These are phyloP conservation scores for Oidiodendron maius DNA, from an alignment of 495 filamentous ascomycete genomes.

Conservation along the genomic window DNA sequence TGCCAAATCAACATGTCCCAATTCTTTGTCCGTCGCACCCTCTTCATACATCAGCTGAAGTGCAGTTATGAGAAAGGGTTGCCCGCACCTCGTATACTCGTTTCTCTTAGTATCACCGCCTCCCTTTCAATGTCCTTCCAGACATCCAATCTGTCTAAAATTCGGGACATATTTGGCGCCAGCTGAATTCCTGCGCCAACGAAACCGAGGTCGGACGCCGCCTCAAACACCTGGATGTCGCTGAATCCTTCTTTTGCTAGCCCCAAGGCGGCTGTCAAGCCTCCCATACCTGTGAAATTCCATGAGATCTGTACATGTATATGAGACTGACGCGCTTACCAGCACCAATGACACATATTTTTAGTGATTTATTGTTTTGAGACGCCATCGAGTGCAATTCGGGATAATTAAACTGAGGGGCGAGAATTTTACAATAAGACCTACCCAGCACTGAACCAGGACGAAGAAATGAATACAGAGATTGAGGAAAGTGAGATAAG, in stretches of 20 bases:
- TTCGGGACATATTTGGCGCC: slow-evolving; percentile 71
- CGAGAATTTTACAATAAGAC: no score
- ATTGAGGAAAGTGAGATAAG: no score
- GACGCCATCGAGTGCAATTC: no score
- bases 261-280: slow-evolving; percentile 62
- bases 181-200: slow-evolving; percentile 79
- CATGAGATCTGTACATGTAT: no score
- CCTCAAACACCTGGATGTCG: slow-evolving; percentile 66
- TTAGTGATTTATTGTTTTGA: no score
- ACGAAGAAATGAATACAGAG: no score
- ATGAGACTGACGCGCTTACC: no score
- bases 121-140: slow-evolving; percentile 63
- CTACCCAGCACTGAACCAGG: no score
- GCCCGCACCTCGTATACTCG: slow-evolving; percentile 7
- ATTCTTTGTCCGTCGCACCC: slow-evolving; percentile 59
- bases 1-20: slow-evolving; percentile 62
- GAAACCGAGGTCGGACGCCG: slow-evolving; percentile 68
- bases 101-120: slow-evolving; percentile 39
- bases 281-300: slow-evolving; percentile 83
- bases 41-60: slow-evolving; percentile 31
- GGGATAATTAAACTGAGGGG: no score
- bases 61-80: background rate
- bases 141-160: slow-evolving; percentile 63
- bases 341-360: no score
- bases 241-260: slow-evolving; percentile 69